phyloP scores from a whole-genome alignment of 2,329 filamentous ascomycete genomes.

The Trichoderma hamatum region DNA sequence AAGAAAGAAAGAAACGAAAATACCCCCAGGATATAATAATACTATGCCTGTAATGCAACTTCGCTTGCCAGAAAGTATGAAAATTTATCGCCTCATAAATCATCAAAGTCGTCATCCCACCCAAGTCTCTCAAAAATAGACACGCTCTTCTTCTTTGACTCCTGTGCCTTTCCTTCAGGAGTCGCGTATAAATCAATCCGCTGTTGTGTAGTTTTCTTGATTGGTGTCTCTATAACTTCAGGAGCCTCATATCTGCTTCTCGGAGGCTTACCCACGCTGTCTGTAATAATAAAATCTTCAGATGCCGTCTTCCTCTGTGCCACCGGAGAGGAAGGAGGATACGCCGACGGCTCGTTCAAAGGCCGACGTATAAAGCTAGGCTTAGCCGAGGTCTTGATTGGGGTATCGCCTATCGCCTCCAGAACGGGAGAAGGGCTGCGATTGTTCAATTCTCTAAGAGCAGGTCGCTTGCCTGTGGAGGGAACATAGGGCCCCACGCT shows the following conservation, averaged over 20 bases:
- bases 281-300: conserved; percentile 29
- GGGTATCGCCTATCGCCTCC: conserved; percentile 39
- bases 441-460: conserved; percentile 39
- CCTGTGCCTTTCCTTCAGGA: conserved; percentile 28
- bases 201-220: conserved; percentile 39
- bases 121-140: conserved; percentile 60
- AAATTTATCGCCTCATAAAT: conserved; percentile 39
- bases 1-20: conserved; percentile 24
- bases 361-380: conserved; percentile 38
- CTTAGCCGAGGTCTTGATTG: conserved; percentile 33
- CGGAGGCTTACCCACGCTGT: conserved; percentile 28
- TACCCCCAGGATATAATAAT: conserved; percentile 19
- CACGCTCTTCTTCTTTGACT: conserved; percentile 36
- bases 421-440: conserved; percentile 37
- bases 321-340: conserved; percentile 44
- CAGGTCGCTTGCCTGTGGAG: conserved; percentile 45
- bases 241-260: conserved; percentile 24
- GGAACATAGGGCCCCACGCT: conserved; percentile 44
- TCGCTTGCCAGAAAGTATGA: conserved; percentile 22
- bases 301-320: conserved; percentile 34
- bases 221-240: conserved; percentile 45
- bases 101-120: conserved; percentile 61
- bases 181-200: conserved; percentile 28
- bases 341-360: conserved; percentile 34
- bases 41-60: conserved; percentile 19